phyloP scores from a whole-genome alignment of 169 alveolate species.

The Eimeria nieschulzi region DNA sequence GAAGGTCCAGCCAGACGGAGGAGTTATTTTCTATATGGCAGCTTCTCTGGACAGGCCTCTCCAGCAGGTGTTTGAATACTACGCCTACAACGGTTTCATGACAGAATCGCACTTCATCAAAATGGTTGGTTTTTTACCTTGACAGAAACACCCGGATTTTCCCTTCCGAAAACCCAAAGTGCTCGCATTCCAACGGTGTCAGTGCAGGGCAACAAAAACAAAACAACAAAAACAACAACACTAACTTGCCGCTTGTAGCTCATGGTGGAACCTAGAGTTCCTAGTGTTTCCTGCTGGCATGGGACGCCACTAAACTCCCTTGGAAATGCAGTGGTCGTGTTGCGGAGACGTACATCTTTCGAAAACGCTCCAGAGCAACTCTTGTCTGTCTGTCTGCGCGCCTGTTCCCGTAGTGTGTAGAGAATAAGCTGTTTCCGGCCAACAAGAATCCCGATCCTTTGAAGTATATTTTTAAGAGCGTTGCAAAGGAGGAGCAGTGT shows the following conservation, averaged over 20 bases:
- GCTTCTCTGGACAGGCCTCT: background rate
- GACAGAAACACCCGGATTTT: background rate
- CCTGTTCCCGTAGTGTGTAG: background rate
- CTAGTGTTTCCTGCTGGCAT: too few relatives aligned
- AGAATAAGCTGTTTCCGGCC: background rate
- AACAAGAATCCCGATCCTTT: background rate
- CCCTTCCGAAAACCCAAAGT: too few relatives aligned
- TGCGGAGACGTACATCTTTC: background rate
- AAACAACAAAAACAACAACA: too few relatives aligned
- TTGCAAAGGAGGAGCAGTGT: conserved; percentile 2
- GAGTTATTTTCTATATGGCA: background rate
- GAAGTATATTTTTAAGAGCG: background rate
- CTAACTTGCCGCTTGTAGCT: too few relatives aligned
- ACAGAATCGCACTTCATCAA: background rate
- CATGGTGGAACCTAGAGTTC: too few relatives aligned
- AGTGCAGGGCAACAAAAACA: too few relatives aligned
- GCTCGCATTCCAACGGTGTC: too few relatives aligned
- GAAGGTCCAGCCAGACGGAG: conserved; percentile 2
- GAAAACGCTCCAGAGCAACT: too few relatives aligned
- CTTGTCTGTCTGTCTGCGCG: too few relatives aligned
- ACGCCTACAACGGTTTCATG: conserved; percentile 20
- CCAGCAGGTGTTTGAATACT: conserved; percentile 2
- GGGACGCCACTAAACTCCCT: too few relatives aligned
- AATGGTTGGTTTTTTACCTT: background rate
- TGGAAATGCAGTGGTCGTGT: background rate